Evolutionary conservation across 2,329 filamentous ascomycete species (phyloP), one percentile per base, ranked within the genome.

Genomic region (Coleophoma crateriformis): DNA sequence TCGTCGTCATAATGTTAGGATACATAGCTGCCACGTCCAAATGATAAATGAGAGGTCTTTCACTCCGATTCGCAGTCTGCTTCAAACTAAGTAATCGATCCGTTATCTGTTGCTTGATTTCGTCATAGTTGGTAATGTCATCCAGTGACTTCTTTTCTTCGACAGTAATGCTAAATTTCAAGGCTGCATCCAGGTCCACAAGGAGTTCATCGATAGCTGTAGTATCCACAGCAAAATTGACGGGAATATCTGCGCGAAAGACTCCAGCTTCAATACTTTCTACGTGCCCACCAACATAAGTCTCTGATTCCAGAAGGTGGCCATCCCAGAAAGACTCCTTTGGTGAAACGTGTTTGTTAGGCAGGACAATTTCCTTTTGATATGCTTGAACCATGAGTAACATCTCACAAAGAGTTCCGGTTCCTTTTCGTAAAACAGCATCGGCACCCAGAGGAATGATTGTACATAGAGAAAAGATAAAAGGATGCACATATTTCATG

Each of bases 401-500:
- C 94, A 99, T 99, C 71, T 99, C 94, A 67, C 94, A 99, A n/a
- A 99, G 79, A 0, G 94, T 99, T 68, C 94, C 94, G 0, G 94
- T 99, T 65, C 94, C 94, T 68, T 99, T 99, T 58, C 94, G 82
- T 60, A 97, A 69, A 1, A 91, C 89, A 64, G 97, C 94, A 62
- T 99, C 92, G 33, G 91, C 90, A 41, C 89, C 90, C 1, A 99
- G 77, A 0, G 94, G 94, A 66, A 99, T 77, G 71, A 99, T 96
- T 1, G 91, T 99, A 70, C 94, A 99, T 0, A 99, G 75, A 1
- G 95, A 97, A 77, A 99, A 99, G 67, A 99, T 94, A 74, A 99
- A 99, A 3, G 94, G 94, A 67, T 99, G 94, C n/a, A 99, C 89
- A 68, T 99, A 99, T 85, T 99, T 99, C 95, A 99, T 99, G 77